These are phyloP conservation scores for Lithospermum erythrorhizon DNA, from an alignment of 257 asterid species.

Conservation along the genomic window DNA sequence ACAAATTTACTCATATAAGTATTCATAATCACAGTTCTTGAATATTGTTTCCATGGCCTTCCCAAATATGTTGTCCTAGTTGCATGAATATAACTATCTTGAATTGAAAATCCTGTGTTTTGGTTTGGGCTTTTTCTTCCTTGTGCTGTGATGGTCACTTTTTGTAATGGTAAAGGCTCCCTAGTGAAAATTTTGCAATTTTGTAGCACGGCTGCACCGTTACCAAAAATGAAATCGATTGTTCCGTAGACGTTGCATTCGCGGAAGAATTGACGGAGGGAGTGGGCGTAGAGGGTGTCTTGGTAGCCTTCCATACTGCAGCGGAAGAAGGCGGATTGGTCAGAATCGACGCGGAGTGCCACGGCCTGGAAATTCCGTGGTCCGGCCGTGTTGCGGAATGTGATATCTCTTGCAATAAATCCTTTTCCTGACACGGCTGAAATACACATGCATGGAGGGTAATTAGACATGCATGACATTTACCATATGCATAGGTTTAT, in stretches of 20 bases:
- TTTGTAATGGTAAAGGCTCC: slow-evolving; percentile 64
- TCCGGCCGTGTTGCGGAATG: slow-evolving; percentile 96
- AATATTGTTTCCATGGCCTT: slow-evolving; percentile 76
- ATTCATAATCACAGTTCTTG: slow-evolving; percentile 66
- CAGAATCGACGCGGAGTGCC: slow-evolving; percentile 94
- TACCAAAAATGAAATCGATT: slow-evolving; percentile 93
- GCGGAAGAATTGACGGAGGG: slow-evolving; percentile 93
- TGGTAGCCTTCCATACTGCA: slow-evolving; percentile 97
- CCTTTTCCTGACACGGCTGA: slow-evolving; percentile 92
- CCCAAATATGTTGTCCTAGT: slow-evolving; percentile 72
- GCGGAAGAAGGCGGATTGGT: slow-evolving; percentile 86
- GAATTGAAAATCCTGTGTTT: slow-evolving; percentile 76
- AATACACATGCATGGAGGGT: not conserved
- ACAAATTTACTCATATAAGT: slow-evolving; percentile 77
- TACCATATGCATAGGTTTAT: no score
- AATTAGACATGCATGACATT: not conserved
- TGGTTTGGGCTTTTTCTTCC: slow-evolving; percentile 86
- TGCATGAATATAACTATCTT: slow-evolving; percentile 61
- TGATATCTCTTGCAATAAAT: slow-evolving; percentile 79
- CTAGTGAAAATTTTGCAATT: slow-evolving; percentile 69
- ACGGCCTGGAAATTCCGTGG: slow-evolving; percentile 73
- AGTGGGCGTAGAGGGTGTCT: slow-evolving; percentile 91
- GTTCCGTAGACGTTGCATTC: slow-evolving; percentile 89
- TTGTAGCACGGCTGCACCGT: slow-evolving; percentile 90
- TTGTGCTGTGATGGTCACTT: slow-evolving; percentile 90